Evolutionary conservation across 1,284 basidiomycete species (phyloP).

Genomic region (Puccinia coronata): DNA sequence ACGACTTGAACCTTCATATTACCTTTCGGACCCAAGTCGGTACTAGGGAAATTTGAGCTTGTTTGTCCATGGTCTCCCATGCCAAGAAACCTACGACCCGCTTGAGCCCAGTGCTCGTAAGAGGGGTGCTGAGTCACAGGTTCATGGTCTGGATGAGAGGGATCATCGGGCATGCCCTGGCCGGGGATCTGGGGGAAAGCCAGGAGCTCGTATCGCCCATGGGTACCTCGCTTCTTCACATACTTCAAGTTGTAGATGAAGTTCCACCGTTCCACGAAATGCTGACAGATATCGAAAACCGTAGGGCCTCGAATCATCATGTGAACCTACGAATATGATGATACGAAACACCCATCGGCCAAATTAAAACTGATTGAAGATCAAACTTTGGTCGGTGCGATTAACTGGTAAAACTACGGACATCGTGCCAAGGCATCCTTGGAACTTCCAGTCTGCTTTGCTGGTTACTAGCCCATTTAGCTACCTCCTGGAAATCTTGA

Average conservation of each 20-base stretch:
- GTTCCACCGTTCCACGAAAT: constrained; percentile 86
- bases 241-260: constrained; percentile 58
- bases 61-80: background rate
- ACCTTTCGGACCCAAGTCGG: constrained; percentile 49
- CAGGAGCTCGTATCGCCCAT: constrained; percentile 69
- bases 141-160: constrained; percentile 63
- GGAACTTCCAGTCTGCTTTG: constrained; percentile 55
- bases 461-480: constrained; percentile 70
- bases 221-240: constrained; percentile 58
- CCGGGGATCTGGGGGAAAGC: constrained; percentile 75
- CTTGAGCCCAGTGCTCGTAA: constrained; percentile 65
- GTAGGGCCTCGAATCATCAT: constrained; percentile 80
- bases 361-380: background rate
- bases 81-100: constrained; percentile 35
- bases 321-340: constrained; percentile 61
- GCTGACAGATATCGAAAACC: constrained; percentile 84
- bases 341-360: constrained; percentile 53
- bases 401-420: constrained; percentile 58
- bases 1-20: constrained; percentile 70
- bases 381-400: constrained; percentile 65
- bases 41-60: constrained; percentile 36
- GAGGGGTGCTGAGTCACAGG: constrained; percentile 67
- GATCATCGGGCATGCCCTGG: constrained; percentile 65
- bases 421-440: constrained; percentile 86
- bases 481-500: constrained; percentile 78